A percentile compares a stretch with the other conserved stretches of the same genome.
Conservation (phyloP, 148 eudicot species). For the Oxyria digyna region DNA sequence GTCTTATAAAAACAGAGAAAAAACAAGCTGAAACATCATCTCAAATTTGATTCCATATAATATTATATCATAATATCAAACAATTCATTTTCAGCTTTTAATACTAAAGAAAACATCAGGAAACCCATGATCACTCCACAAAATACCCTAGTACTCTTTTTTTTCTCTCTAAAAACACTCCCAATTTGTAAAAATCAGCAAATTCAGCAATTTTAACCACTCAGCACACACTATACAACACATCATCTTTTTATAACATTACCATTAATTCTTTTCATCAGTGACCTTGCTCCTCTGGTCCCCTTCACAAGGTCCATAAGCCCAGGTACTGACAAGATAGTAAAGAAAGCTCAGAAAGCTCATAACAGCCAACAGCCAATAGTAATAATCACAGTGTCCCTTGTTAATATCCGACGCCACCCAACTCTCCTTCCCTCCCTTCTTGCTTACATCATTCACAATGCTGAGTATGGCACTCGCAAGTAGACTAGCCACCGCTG, state of each 20-base stretch:
- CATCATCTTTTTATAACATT: not conserved
- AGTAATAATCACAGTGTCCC: slow-evolving; percentile 66
- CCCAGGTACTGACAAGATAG: slow-evolving; percentile 48
- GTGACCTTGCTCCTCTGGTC: slow-evolving; percentile 18
- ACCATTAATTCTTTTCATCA: not conserved
- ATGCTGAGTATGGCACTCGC: slow-evolving; percentile 45
- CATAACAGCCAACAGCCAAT: slow-evolving; percentile 50
- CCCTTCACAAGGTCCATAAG: slow-evolving; percentile 53
- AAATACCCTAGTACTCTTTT: not conserved
- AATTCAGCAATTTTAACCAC: not conserved
- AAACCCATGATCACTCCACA: not conserved
- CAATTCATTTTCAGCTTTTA: not conserved
- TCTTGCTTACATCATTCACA: slow-evolving; percentile 23
- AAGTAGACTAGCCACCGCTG: slow-evolving; percentile 47
- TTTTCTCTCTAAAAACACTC: too few species aligned
- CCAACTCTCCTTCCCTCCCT: slow-evolving; percentile 56
- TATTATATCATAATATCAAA: not conserved
- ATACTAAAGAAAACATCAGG: not conserved
- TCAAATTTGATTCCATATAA: not conserved
- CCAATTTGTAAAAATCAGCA: not conserved
- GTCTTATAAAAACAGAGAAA: too few species aligned
- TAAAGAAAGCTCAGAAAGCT: slow-evolving; percentile 45
- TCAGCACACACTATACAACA: not conserved
- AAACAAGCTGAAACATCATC: too few species aligned
- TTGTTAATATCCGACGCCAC: slow-evolving; percentile 46